Evolutionary conservation across 108 stramenopile genomes (phyloP).

Genomic region (Pseudonitzschia multiseries): DNA sequence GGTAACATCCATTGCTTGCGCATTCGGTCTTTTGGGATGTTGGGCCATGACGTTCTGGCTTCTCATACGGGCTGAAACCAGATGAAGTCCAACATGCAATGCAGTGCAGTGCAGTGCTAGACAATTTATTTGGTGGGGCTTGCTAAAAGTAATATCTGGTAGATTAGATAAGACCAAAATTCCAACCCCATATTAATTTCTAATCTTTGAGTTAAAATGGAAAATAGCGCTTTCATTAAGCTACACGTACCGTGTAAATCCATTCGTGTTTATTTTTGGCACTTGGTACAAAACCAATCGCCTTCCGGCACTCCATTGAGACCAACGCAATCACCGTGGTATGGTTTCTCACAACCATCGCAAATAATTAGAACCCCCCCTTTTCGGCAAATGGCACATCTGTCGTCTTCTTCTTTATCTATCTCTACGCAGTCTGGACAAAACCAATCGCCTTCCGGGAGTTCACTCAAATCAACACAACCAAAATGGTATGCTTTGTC

Average conservation of each 20-base stretch:
- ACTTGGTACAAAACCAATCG: slow-evolving; percentile 80
- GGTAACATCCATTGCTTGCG: slow-evolving; percentile 66
- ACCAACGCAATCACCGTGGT: slow-evolving; percentile 64
- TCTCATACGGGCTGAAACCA: slow-evolving; percentile 13
- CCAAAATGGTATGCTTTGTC: slow-evolving; percentile 70
- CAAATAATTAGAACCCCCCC: slow-evolving; percentile 68
- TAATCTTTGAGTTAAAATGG: no score
- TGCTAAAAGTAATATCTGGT: no score
- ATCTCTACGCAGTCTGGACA: no score
- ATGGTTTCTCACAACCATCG: slow-evolving; percentile 80
- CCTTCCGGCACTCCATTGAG: slow-evolving; percentile 65
- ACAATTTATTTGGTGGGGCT: no score
- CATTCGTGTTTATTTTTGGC: slow-evolving; percentile 10
- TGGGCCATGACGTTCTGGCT: slow-evolving; percentile 46
- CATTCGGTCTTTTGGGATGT: slow-evolving; percentile 60
- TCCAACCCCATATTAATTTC: no score
- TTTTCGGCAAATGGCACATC: slow-evolving; percentile 53
- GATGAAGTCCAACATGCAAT: no score
- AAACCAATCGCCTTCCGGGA: slow-evolving; percentile 59
- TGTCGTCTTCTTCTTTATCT: slow-evolving; percentile 27
- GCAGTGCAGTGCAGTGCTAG: no score
- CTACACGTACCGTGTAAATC: not conserved
- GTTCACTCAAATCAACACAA: slow-evolving; percentile 54
- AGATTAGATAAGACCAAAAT: no score
- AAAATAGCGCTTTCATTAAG: not conserved